Base-by-base conservation (phyloP, 495 filamentous ascomycete species). In the Neurospora africana region DNA sequence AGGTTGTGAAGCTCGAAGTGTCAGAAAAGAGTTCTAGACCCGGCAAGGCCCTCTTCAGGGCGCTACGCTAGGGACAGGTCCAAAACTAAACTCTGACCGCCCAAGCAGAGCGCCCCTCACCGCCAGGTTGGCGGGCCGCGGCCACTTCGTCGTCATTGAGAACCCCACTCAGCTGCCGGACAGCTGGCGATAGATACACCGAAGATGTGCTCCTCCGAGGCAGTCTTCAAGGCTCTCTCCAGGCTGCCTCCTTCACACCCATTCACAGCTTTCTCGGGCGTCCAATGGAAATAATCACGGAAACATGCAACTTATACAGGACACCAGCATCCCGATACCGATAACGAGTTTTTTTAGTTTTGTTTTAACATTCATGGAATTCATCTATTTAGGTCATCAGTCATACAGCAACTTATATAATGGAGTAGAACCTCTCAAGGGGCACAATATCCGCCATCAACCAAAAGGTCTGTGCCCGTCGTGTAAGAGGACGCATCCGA, bases 401-500 rank as follows among this genome's bases (percentile, higher is more conserved):
- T 65, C 53, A 65, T 65, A 33, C 23, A 65, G 27, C 40, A 27
- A 5, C n/a, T n/a, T n/a, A n/a, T n/a, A n/a, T 43, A 38, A 17
- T 36, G 6, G 33, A 35, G 33, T 21, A n/a, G 10, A 2, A 3
- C 17, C 70, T 13, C 13, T 70, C 73, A 86, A n/a, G 83, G 80
- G 13, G 78, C 79, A 72, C 82, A 82, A 69, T 87, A 86, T 30
- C 85, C 85, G 5, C 93, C 93, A 79, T 97, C 93, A 73, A 95
- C 89, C 47, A 89, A 76, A 65, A 97, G 81, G 82, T 96, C 92
- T 8, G 82, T 83, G 8, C 93, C 95, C 2, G 93, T 98, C 21
- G 90, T 97, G 81, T 94, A 97, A 47, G 90, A 89, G 6, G 89
- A 86, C 3, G 93, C 93, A 81, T 97, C 93, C 19, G 89, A 92